Base-by-base conservation (phyloP, 2,329 filamentous ascomycete genomes). In the Pezicula radicicola region DNA sequence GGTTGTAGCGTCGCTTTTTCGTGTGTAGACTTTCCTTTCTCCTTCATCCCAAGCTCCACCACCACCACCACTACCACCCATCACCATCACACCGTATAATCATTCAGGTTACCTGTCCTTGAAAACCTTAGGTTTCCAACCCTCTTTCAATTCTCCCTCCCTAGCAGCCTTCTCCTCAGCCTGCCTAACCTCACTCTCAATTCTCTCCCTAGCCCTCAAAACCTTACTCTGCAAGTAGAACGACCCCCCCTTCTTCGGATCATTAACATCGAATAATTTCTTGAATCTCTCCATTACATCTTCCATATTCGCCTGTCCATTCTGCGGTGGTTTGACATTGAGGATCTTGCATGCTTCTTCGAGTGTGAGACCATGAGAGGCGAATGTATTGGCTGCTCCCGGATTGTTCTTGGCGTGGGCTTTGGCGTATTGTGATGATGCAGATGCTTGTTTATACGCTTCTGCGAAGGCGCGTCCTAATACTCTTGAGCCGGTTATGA, bases 161-260 rank as follows among this genome's bases (percentile, higher is more conserved):
- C 84, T 78, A 61, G 85, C 84, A 13, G 81, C 79, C 67, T 86
- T 84, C 67, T 89, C 86, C 64, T 84, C 78, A 54, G 85, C 81
- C 53, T 88, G 84, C 58, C 85, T 79, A 39, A 94, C 75, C 72
- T 99, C 93, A 63, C 87, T 80, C 75, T 97, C 93, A 73, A 99
- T 88, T 58, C 94, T 79, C 74, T 99, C 93, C 64, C 93, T 83
- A 53, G 94, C 94, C 56, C 94, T 80, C 62, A 97, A 74, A 50
- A 99, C 84, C 75, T 99, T 99, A 79, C 93, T 97, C 74, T 99
- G 94, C 46, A 99, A 79, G 72, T 99, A 99, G 73, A 99, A 99
- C 65, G 91, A 97, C 49, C 94, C 94, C 35, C 94, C 94, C 67
- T 96, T 96, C 72, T 95, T 80, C 10, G 94, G 93, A 59, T 99